A percentile compares a stretch with the other conserved stretches of the same genome.
Conservation (phyloP, 2,329 filamentous ascomycete species). For the Epichloe uncinata region DNA sequence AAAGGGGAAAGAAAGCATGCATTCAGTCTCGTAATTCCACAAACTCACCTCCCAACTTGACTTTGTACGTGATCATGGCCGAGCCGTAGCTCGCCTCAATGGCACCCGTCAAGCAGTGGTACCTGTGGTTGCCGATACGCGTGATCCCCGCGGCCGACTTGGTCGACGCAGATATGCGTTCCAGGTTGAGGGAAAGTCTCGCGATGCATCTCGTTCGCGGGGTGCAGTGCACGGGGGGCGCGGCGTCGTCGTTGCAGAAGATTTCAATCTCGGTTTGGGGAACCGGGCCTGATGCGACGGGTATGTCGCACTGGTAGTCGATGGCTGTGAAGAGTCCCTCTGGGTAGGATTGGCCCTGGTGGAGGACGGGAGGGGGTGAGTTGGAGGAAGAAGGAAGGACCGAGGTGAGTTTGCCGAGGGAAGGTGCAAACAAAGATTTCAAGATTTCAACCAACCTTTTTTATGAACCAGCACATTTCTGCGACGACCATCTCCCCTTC, state of each 20-base stretch:
- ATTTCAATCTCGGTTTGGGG: conserved; percentile 27
- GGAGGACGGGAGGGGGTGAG: too few species aligned
- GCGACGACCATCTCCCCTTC: conserved; percentile 22
- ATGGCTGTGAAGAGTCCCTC: conserved; percentile 22
- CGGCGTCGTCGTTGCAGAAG: conserved; percentile 19
- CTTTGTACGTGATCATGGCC: conserved; percentile 24
- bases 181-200: conserved; percentile 22
- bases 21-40: neutral
- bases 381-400: too few species aligned
- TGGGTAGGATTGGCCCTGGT: conserved; percentile 24
- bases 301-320: conserved; percentile 26
- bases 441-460: conserved; percentile 16
- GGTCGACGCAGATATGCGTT: conserved; percentile 19
- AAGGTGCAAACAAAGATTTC: too few species aligned
- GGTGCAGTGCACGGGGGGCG: conserved; percentile 20
- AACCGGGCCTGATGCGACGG: conserved; percentile 19
- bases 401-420: too few species aligned
- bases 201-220: conserved; percentile 18
- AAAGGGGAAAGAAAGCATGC: too few species aligned
- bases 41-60: conserved; percentile 23
- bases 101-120: conserved; percentile 23
- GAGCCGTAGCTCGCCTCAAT: conserved; percentile 26
- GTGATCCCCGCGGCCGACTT: conserved; percentile 18
- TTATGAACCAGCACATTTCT: conserved; percentile 28
- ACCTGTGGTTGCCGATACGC: conserved; percentile 23